Percentiles rank a stretch among this genome's conserved stretches.
phyloP scores from a whole-genome alignment of 108 stramenopile genomes.

The Cyclostephanos invisitatus region DNA sequence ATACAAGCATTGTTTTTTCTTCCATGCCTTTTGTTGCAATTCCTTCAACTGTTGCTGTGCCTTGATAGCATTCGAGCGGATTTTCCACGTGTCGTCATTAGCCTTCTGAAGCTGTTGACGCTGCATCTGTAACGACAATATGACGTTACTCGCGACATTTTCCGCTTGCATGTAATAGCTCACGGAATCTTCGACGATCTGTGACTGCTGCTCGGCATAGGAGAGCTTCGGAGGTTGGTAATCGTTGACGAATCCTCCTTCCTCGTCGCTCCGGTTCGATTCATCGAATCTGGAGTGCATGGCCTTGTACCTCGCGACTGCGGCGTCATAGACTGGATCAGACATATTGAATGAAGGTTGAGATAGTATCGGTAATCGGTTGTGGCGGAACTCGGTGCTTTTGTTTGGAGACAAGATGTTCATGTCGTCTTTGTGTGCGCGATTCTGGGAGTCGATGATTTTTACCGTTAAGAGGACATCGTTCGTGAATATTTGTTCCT shows the following conservation, averaged over 20 bases:
- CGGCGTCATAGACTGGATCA: not conserved
- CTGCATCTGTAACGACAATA: slow-evolving; percentile 72
- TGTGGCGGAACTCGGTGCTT: not conserved
- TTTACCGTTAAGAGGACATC: no score
- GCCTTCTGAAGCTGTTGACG: slow-evolving; percentile 80
- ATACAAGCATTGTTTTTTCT: slow-evolving; percentile 69
- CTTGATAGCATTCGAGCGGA: slow-evolving; percentile 66
- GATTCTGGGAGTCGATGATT: no score
- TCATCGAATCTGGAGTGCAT: slow-evolving; percentile 8
- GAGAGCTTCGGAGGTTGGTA: slow-evolving; percentile 52
- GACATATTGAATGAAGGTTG: not conserved
- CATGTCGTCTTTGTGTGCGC: no score
- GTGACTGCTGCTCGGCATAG: slow-evolving; percentile 77
- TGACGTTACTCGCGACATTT: slow-evolving; percentile 69
- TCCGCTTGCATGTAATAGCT: slow-evolving; percentile 77
- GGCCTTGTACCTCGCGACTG: not conserved
- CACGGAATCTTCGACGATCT: slow-evolving; percentile 70
- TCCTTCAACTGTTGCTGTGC: slow-evolving; percentile 74
- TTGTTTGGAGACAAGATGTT: not conserved
- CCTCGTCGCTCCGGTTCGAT: slow-evolving; percentile 33
- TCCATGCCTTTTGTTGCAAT: slow-evolving; percentile 70
- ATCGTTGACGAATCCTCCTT: slow-evolving; percentile 4
- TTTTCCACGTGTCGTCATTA: slow-evolving; percentile 82
- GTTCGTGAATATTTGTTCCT: no score
- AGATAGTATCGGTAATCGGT: not conserved